Evolutionary conservation across 805 yeast species (phyloP).

Genomic region (Metschnikowia kofuensis): DNA sequence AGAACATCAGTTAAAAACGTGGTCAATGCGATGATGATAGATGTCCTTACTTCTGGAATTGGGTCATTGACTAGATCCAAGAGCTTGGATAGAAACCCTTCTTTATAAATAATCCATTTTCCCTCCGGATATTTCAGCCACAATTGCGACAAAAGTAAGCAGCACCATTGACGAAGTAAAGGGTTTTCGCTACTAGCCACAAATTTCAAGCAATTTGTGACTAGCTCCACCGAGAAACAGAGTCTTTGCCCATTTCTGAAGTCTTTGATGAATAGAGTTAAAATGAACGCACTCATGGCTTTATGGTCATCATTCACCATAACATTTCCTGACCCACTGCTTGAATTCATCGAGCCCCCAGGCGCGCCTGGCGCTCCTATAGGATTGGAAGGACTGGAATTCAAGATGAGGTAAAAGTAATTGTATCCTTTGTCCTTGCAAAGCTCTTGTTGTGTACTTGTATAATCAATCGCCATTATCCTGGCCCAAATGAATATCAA

Average conservation of each 20-base stretch:
- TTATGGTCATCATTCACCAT: slow-evolving; percentile 75
- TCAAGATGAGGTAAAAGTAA: slow-evolving; percentile 79
- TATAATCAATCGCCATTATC: slow-evolving; percentile 91
- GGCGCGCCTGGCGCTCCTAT: slow-evolving; percentile 33
- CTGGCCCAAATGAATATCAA: slow-evolving; percentile 96
- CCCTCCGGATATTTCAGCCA: slow-evolving; percentile 75
- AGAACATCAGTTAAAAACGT: slow-evolving; percentile 57
- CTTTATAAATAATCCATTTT: slow-evolving; percentile 64
- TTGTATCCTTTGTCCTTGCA: slow-evolving; percentile 87
- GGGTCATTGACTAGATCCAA: slow-evolving; percentile 72
- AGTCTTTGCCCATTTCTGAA: slow-evolving; percentile 76
- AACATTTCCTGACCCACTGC: slow-evolving; percentile 21
- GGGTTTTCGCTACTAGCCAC: slow-evolving; percentile 78
- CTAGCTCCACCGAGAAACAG: slow-evolving; percentile 71
- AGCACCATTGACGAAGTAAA: slow-evolving; percentile 88
- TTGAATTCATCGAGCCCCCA: slow-evolving; percentile 23
- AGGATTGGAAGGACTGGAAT: slow-evolving; percentile 34
- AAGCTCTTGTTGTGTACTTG: slow-evolving; percentile 86
- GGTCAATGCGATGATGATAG: slow-evolving; percentile 71
- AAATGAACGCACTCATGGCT: slow-evolving; percentile 92
- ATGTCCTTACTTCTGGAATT: slow-evolving; percentile 91
- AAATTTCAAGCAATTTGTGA: slow-evolving; percentile 63
- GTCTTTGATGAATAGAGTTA: slow-evolving; percentile 80
- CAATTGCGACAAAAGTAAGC: slow-evolving; percentile 70
- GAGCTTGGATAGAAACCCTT: slow-evolving; percentile 57